Evolutionary conservation across 2,329 filamentous ascomycete genomes (phyloP).

Genomic region (Microsporum ferrugineum): DNA sequence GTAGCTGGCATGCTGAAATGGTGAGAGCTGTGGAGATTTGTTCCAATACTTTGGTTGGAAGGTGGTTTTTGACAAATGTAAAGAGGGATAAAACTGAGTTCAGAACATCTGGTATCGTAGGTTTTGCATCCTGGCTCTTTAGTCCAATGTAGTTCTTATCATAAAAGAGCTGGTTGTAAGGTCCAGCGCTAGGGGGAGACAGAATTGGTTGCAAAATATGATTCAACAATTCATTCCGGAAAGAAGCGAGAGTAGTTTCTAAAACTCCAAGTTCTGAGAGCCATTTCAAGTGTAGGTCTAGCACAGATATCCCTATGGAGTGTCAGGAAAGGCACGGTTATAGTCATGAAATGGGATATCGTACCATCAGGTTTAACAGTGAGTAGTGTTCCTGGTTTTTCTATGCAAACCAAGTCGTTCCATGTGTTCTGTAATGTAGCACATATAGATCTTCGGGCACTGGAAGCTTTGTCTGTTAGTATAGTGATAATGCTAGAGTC

Average conservation of each 20-base stretch:
- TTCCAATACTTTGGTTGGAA: constrained; percentile 39
- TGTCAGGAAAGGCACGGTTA: background rate
- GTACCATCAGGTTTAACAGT: constrained; percentile 42
- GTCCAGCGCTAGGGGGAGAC: constrained; percentile 17
- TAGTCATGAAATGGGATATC: background rate
- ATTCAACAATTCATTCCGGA: constrained; percentile 24
- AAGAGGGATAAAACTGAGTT: constrained; percentile 36
- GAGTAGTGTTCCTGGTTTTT: constrained; percentile 46
- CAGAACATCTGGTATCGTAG: constrained; percentile 30
- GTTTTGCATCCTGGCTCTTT: constrained; percentile 17
- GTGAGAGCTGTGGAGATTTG: constrained; percentile 60
- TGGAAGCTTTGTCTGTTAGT: constrained; percentile 52
- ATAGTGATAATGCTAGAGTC: constrained; percentile 39
- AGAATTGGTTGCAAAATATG: constrained; percentile 26
- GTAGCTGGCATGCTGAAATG: constrained; percentile 52
- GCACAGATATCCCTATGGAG: background rate
- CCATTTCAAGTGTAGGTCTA: constrained; percentile 10
- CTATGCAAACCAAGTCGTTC: constrained; percentile 54
- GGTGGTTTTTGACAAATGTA: constrained; percentile 39
- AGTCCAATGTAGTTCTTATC: constrained; percentile 21
- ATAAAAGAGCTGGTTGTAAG: constrained; percentile 21
- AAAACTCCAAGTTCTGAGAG: constrained; percentile 25
- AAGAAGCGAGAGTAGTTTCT: constrained; percentile 21
- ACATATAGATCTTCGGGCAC: constrained; percentile 55
- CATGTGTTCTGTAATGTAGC: constrained; percentile 60